Conservation (phyloP, 2,329 filamentous ascomycete species). For the Penicillium psychrosexuale region DNA sequence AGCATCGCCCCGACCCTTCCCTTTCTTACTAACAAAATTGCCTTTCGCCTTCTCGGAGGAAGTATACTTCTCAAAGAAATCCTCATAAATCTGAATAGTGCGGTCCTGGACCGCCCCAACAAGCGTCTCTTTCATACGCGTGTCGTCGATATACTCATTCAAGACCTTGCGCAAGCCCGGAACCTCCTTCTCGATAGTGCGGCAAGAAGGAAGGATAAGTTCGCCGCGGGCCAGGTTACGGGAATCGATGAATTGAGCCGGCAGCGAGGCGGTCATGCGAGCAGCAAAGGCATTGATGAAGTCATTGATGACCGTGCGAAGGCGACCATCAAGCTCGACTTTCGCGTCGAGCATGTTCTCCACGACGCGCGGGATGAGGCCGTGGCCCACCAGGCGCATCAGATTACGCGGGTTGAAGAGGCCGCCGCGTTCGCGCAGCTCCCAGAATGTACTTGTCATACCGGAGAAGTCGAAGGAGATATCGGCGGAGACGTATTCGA, state of each 20-base stretch:
- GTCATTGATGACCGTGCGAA: conserved; percentile 63
- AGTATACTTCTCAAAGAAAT: conserved; percentile 57
- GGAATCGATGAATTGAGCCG: conserved; percentile 37
- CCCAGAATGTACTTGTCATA: conserved; percentile 64
- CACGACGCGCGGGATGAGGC: conserved; percentile 62
- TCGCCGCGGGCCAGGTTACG: conserved; percentile 39
- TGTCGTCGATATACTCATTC: conserved; percentile 62
- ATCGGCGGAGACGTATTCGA: conserved; percentile 68
- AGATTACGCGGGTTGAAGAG: conserved; percentile 65
- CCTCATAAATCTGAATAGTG: conserved; percentile 61
- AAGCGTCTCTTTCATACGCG: conserved; percentile 63
- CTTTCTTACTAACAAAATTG: conserved; percentile 46
- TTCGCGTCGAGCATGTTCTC: conserved; percentile 71
- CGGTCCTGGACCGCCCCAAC: conserved; percentile 64
- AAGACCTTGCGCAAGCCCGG: conserved; percentile 55
- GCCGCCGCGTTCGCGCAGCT: conserved; percentile 61
- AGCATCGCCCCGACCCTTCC: conserved; percentile 60
- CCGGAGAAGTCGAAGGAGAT: conserved; percentile 65
- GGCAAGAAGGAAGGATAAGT: conserved; percentile 50
- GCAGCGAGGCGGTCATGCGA: conserved; percentile 54
- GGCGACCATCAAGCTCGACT: conserved; percentile 61
- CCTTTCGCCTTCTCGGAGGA: conserved; percentile 41
- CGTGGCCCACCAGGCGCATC: conserved; percentile 56
- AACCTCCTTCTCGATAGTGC: conserved; percentile 57
- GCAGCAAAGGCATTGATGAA: conserved; percentile 59